Percentiles rank a stretch among this genome's conserved stretches.
Conservation (phyloP, 192 early-diverging fungal genomes). For the Linnemannia hyalina region DNA sequence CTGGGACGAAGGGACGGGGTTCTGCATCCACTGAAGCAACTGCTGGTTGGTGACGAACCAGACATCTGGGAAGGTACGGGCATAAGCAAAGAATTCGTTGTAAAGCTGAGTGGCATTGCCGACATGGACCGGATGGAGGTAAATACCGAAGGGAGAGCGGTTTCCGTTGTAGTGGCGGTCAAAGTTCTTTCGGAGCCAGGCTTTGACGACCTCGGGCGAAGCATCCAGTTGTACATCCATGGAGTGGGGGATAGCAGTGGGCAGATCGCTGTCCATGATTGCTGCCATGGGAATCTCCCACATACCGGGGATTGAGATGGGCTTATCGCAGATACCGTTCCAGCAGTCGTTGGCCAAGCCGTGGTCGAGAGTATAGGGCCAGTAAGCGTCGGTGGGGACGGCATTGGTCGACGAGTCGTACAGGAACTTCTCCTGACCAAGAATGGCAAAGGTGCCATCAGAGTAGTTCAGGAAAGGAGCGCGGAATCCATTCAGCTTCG, state of each 20-base stretch:
- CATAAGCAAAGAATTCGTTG: conserved; percentile 64
- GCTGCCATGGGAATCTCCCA: conserved; percentile 75
- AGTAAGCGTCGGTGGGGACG: conserved; percentile 59
- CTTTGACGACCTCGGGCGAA: conserved; percentile 51
- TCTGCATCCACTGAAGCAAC: conserved; percentile 79
- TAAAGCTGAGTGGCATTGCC: conserved; percentile 38
- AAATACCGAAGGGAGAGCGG: conserved; percentile 64
- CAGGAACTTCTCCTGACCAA: conserved; percentile 59
- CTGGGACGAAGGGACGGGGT: conserved; percentile 77
- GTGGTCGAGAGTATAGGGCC: conserved; percentile 77
- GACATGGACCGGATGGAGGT: conserved; percentile 57
- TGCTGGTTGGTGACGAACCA: conserved; percentile 79
- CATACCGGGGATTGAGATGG: conserved; percentile 62
- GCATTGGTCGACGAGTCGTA: conserved; percentile 70
- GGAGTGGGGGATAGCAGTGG: conserved; percentile 17
- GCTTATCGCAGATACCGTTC: conserved; percentile 60
- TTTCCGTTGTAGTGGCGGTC: conserved; percentile 62
- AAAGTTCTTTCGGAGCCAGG: conserved; percentile 66
- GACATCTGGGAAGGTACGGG: conserved; percentile 68
- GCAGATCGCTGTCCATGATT: conserved; percentile 54
- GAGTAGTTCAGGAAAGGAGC: conserved; percentile 72
- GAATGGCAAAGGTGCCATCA: conserved; percentile 50
- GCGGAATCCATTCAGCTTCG: conserved; percentile 70
- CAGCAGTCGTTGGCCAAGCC: conserved; percentile 70
- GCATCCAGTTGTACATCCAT: conserved; percentile 66